phyloP scores from a whole-genome alignment of 2,329 filamentous ascomycete genomes.

The Raffaelea albimanens region DNA sequence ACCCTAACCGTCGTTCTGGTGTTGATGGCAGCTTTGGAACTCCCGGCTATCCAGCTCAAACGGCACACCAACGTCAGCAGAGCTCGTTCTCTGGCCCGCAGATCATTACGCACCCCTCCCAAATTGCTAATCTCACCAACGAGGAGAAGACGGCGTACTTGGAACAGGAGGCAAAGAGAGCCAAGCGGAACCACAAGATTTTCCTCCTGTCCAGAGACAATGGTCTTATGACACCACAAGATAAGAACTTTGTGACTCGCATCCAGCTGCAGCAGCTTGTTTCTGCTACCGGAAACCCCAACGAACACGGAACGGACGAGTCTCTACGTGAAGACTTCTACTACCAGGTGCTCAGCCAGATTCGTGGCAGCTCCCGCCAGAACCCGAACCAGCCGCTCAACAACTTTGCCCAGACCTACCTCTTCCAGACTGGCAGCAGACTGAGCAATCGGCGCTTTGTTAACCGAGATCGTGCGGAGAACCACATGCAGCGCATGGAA shows the following conservation, averaged over 20 bases:
- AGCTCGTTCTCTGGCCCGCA: conserved; percentile 48
- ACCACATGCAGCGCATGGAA: conserved; percentile 98
- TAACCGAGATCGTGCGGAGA: conserved; percentile 63
- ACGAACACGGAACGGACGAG: conserved; percentile 70
- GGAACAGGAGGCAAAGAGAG: conserved; percentile 84
- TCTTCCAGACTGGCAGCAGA: conserved; percentile 87
- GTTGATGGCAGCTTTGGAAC: conserved; percentile 30
- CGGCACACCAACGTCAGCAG: conserved; percentile 30
- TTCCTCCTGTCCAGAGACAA: conserved; percentile 89
- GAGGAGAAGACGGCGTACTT: conserved; percentile 77
- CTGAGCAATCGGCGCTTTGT: conserved; percentile 67
- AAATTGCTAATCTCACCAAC: conserved; percentile 68
- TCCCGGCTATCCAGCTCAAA: conserved; percentile 18
- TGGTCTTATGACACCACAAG: conserved; percentile 95
- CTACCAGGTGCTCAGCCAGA: conserved; percentile 94
- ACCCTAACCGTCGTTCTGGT: conserved; percentile 56
- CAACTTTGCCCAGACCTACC: conserved; percentile 95
- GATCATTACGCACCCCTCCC: conserved; percentile 53
- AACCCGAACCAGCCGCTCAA: conserved; percentile 88
- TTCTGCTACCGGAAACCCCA: conserved; percentile 78
- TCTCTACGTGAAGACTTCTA: conserved; percentile 91
- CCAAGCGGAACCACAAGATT: conserved; percentile 98
- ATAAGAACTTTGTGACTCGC: conserved; percentile 98
- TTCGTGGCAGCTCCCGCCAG: conserved; percentile 79
- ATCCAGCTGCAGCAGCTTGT: conserved; percentile 97